Base-by-base conservation (phyloP, 75 land plant species). In the Pinus albicaulis region DNA sequence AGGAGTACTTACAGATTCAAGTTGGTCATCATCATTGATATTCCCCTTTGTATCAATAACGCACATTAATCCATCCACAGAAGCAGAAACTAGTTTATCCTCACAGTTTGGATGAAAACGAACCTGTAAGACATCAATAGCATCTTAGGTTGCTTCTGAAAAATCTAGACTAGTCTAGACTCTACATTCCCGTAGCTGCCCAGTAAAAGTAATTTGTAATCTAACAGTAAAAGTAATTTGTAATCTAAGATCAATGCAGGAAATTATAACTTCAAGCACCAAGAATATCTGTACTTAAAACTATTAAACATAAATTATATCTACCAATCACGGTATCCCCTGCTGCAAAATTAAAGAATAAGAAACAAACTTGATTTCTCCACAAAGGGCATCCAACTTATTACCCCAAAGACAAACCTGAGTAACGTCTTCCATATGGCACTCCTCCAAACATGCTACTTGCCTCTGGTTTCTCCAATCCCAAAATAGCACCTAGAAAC, bases 361-460 rank as follows among this genome's bases (percentile, higher is more conserved):
- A 15, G 38, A 64, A 64, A 12, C 26, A 64, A 28, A 64, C 41
- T 68, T 68, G 52, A 68, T 44, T 68, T 7, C n/a, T 41, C 36
- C 41, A 68, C 23, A 68, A 38, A 10, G 41, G 22, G 19, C 10
- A 68, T 38, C n/a, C 24, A 48, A 48, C 53, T 48, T 48, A 38
- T 68, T 68, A 68, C 23, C 14, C 36, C n/a, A 68, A 44, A 44
- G 4, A 68, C 71, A 68, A 11, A 97, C 98, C 92, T 95, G 98
- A 23, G 99, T 95, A 59, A 97, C 99, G 80, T 95, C 95, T 56
- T 97, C 99, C 74, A 92, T 86, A 76, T 97, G 99, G 34, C 93
- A 94, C 23, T 97, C 99, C 73, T 94, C 98, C 81, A 97, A 82
- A 66, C 91, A 89, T 23, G 93, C 89, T 34, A 95, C 74, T 80